Evolutionary conservation across 345 rosid species (phyloP), one percentile per base, ranked within the genome.

Genomic region (Brassica juncea): DNA sequence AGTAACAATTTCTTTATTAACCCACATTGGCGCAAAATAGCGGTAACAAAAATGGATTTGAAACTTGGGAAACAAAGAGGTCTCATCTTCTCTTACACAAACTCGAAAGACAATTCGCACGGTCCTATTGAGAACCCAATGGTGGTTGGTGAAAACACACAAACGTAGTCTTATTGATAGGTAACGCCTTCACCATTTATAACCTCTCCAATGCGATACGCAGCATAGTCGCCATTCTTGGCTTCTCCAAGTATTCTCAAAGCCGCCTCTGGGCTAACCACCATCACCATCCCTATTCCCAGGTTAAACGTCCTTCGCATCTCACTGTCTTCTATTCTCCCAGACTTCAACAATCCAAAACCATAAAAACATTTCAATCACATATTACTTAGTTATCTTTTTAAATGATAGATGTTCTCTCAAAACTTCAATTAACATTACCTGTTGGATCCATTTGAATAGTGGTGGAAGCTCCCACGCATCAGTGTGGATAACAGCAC

Each of bases 381-480:
- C 27, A 23, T 19, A 19, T 19, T 19, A 19, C 19, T 19, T 54
- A 52, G 34, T 7, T 77, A 1, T 16, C 9, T 19, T 19, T 19
- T 59, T 27, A n/a, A 69, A 52, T 30, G 74, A 30, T 15, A 28
- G 1, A 9, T 19, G 6, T 42, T 63, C 2, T 32, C 7, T 31
- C 23, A 19, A 66, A 60, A 11, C 65, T 23, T 70, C 58, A 11
- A 4, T 15, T 21, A 19, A 4, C 1, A n/a, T 44, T 74, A 95
- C 98, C 98, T 90, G 84, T 81, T 93, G 97, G 75, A 95, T 87
- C 98, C 97, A 93, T 68, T 86, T 90, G 87, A 95, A 93, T 59
- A 91, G 79, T 12, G 86, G 76, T 47, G 94, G 92, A 39, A 89
- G 82, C 72, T 86, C 82, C 98, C 97, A 95, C 16, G 99, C 89